Conservation (phyloP, 2,329 filamentous ascomycete species). For the Dendryphion nanum region DNA sequence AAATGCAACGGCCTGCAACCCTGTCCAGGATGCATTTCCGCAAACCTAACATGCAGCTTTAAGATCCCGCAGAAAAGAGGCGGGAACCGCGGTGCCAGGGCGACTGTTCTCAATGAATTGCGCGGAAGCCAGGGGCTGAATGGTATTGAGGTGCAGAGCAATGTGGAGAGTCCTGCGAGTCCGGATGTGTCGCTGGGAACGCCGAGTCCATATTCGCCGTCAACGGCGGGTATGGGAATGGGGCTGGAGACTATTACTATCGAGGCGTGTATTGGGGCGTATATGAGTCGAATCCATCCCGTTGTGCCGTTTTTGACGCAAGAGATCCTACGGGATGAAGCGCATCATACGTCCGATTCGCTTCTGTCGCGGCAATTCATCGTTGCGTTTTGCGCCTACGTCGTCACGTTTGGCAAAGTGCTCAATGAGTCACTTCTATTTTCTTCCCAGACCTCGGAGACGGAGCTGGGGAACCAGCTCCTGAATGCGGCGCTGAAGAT, state of each 20-base stretch:
- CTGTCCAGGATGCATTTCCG: slow-evolving; percentile 68
- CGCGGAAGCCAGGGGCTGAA: slow-evolving; percentile 58
- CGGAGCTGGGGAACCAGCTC: slow-evolving; percentile 12
- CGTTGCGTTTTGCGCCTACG: slow-evolving; percentile 38
- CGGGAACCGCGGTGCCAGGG: slow-evolving; percentile 70
- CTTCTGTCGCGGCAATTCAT: slow-evolving; percentile 31
- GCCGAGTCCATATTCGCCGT: background rate
- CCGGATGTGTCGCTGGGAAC: background rate
- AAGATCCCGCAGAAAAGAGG: slow-evolving; percentile 75
- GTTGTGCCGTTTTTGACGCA: slow-evolving; percentile 40
- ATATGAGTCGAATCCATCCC: slow-evolving; percentile 65
- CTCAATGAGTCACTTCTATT: slow-evolving; percentile 1
- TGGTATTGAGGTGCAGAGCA: no score
- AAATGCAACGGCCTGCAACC: slow-evolving; percentile 71
- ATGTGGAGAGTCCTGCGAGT: background rate
- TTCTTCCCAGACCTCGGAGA: background rate
- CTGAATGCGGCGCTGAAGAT: slow-evolving; percentile 25
- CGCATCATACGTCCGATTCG: slow-evolving; percentile 15
- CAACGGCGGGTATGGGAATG: slow-evolving; percentile 14
- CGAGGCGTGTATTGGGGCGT: slow-evolving; percentile 66
- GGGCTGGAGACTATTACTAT: slow-evolving; percentile 51
- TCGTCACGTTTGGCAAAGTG: slow-evolving; percentile 24
- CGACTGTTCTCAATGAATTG: slow-evolving; percentile 73
- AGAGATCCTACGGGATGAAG: slow-evolving; percentile 20
- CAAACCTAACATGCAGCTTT: slow-evolving; percentile 69